Evolutionary conservation across 352 stramenopile genomes (phyloP), one percentile per base, ranked within the genome.

Genomic region (Pythium rishiriense): DNA sequence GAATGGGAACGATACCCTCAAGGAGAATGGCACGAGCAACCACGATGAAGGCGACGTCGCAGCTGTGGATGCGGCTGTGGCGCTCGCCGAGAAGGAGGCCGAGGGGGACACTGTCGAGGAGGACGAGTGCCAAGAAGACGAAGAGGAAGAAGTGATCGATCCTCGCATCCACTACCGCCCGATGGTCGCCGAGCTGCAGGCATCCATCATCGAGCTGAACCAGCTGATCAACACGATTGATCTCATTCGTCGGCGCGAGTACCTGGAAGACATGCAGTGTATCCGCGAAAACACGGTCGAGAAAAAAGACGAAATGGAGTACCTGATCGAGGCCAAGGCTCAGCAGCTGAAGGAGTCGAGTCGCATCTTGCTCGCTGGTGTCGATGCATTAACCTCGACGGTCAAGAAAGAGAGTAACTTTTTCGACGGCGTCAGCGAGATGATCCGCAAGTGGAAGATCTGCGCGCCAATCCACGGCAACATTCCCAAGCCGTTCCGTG

Each of bases 181-280:
- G 10, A 93, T 96, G 81, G 87, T 96, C 55, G 51, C 72, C 5
- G 87, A 96, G 66, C 76, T 96, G 3, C 87, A 96, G 61, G 78
- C 75, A 0, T 84, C 85, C 26, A 76, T 91, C 29, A 83, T 85
- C 11, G 87, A 94, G 50, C 70, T 94, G 28, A 83, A 94, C 56
- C 85, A 96, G 64, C 69, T 96, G 14, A 93, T 96, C 58, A 94
- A 94, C 69, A 91, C 87, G 21, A 93, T 96, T 49, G 87, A 96
- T 59, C 64, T 96, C 42, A 91, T 96, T 35, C 79, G 84, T 5
- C 73, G 79, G 50, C 83, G 78, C 12, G 82, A 93, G 45, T 96
- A 88, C 53, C 58, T 96, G 46, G 85, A 96, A 64, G 87, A 96
- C 37, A 91, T 93, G 81, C 81, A 86, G 50, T 96, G 87, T 59